phyloP scores from a whole-genome alignment of 2,329 filamentous ascomycete genomes.

The Cercospora beticola region DNA sequence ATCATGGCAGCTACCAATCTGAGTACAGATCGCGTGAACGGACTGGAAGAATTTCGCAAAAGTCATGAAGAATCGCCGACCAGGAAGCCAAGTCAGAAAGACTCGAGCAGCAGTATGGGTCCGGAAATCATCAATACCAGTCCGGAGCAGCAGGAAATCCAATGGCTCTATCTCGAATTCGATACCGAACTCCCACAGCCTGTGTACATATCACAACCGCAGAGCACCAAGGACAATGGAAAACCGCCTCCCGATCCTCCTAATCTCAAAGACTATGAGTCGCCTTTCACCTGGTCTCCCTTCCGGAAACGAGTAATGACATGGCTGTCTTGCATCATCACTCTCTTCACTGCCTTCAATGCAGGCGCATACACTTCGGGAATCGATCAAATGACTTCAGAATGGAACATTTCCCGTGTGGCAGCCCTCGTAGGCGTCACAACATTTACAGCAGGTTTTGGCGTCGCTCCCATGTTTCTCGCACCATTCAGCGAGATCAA shows the following conservation, averaged over 20 bases:
- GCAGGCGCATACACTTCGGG: slow-evolving; percentile 78
- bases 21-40: slow-evolving; percentile 7
- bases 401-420: slow-evolving; percentile 65
- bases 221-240: slow-evolving; percentile 25
- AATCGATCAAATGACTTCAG: slow-evolving; percentile 60
- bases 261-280: slow-evolving; percentile 63
- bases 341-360: slow-evolving; percentile 70
- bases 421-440: slow-evolving; percentile 75
- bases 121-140: not conserved
- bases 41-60: not conserved
- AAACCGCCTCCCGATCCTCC: slow-evolving; percentile 57
- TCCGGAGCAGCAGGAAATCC: slow-evolving; percentile 40
- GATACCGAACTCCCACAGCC: slow-evolving; percentile 58
- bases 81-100: slow-evolving; percentile 13
- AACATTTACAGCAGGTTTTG: slow-evolving; percentile 78
- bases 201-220: slow-evolving; percentile 35
- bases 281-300: slow-evolving; percentile 72
- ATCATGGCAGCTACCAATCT: slow-evolving; percentile 11
- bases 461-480: slow-evolving; percentile 78
- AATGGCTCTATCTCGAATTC: slow-evolving; percentile 62
- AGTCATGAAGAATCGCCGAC: not conserved
- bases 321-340: slow-evolving; percentile 72
- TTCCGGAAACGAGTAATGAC: slow-evolving; percentile 70
- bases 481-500: slow-evolving; percentile 82
- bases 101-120: slow-evolving; percentile 23